phyloP scores from a whole-genome alignment of 2,329 filamentous ascomycete species.

The Fusarium staphyleae region DNA sequence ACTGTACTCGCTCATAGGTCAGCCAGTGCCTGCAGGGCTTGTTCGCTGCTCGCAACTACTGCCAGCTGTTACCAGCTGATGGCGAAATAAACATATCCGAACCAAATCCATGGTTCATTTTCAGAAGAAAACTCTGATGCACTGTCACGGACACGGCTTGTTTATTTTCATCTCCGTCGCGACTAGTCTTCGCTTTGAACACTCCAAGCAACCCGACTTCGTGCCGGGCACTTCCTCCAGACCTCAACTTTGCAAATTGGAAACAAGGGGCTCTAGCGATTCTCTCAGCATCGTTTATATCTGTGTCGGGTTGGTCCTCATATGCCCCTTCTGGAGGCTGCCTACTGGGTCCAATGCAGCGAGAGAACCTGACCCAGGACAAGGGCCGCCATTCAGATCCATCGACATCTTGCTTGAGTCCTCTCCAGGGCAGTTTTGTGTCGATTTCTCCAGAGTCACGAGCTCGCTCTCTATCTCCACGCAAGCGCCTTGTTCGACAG shows the following conservation, averaged over 20 bases:
- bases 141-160: not conserved
- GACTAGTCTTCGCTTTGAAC: not conserved
- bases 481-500: conserved; percentile 45
- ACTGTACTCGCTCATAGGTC: too few species aligned
- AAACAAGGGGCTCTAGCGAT: not conserved
- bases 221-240: not conserved
- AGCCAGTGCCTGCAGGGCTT: not conserved
- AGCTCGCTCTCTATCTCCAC: conserved; percentile 48
- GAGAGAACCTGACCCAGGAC: conserved; percentile 15
- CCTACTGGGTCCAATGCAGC: conserved; percentile 28
- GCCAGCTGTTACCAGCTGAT: not conserved
- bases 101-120: not conserved
- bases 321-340: conserved; percentile 9
- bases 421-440: conserved; percentile 50
- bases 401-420: conserved; percentile 35
- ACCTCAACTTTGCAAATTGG: not conserved
- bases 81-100: not conserved
- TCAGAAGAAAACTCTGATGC: not conserved
- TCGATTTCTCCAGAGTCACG: conserved; percentile 42
- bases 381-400: conserved; percentile 37
- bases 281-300: not conserved
- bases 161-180: not conserved
- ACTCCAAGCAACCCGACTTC: not conserved
- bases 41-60: not conserved
- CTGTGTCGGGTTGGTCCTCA: not conserved